phyloP scores from a whole-genome alignment of 768 basidiomycete species.

The Leucocoprinus leucothites region DNA sequence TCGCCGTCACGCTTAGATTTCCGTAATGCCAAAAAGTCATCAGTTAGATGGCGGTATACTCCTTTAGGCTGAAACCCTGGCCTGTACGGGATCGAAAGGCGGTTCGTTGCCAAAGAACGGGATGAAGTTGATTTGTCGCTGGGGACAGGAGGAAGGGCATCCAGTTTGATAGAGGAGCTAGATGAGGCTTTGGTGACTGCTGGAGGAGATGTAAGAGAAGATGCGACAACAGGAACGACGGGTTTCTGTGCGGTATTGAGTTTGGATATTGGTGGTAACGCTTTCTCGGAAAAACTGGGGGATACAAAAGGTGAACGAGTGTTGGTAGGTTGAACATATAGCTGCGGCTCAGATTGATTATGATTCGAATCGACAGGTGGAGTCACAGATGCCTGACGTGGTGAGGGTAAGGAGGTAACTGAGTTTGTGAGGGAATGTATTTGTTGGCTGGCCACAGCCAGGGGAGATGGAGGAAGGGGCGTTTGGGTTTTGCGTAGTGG shows the following conservation, averaged over 20 bases:
- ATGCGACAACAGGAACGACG: background rate
- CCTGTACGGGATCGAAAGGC: slow-evolving; percentile 64
- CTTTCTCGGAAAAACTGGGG: slow-evolving; percentile 7
- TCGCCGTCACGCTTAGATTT: slow-evolving; percentile 35
- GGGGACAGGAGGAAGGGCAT: background rate
- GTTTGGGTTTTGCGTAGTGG: slow-evolving; percentile 28
- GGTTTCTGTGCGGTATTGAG: background rate
- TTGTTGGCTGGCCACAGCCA: slow-evolving; percentile 21
- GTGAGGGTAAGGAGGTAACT: slow-evolving; percentile 21
- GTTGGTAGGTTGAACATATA: background rate
- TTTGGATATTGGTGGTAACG: slow-evolving; percentile 5
- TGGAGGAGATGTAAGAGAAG: background rate
- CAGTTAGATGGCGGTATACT: slow-evolving; percentile 74
- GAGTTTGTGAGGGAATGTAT: slow-evolving; percentile 24
- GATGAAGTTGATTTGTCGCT: slow-evolving; percentile 9
- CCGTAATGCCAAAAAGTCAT: slow-evolving; percentile 65
- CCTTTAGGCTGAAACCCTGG: slow-evolving; percentile 94
- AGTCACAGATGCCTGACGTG: background rate
- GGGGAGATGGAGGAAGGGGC: slow-evolving; percentile 30
- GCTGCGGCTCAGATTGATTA: slow-evolving; percentile 8
- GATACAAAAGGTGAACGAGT: background rate
- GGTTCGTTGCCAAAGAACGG: slow-evolving; percentile 10
- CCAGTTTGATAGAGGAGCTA: background rate
- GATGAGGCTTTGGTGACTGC: background rate
- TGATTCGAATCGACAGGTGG: background rate